These are phyloP conservation scores for Trametes villosa DNA, from an alignment of 768 basidiomycete species.

Conservation along the genomic window DNA sequence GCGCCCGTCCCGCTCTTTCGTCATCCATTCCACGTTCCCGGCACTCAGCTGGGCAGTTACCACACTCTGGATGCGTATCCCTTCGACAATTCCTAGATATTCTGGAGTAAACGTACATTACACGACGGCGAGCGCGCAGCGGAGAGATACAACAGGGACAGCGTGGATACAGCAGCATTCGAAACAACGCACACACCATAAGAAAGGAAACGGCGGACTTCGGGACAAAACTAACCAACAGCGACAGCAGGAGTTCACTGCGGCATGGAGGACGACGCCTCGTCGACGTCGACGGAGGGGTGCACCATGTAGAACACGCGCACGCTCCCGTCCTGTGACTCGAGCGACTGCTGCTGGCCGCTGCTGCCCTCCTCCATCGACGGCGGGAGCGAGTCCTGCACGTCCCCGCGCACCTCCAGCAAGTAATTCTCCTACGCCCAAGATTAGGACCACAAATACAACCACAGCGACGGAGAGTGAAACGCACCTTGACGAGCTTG, in stretches of 20 bases:
- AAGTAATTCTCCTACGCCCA: constrained; percentile 76
- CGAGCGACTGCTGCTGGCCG: constrained; percentile 45
- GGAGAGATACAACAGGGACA: constrained; percentile 4
- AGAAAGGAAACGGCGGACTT: background rate
- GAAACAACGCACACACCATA: constrained; percentile 2
- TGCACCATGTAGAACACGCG: constrained; percentile 91
- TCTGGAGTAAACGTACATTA: constrained; percentile 9
- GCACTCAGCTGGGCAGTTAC: no score
- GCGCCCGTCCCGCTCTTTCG: constrained; percentile 2
- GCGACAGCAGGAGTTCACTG: background rate
- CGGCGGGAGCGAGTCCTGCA: constrained; percentile 72
- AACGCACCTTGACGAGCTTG: constrained; percentile 86
- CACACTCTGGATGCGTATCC: no score
- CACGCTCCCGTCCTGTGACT: constrained; percentile 53
- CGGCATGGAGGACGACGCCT: constrained; percentile 40
- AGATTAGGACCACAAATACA: background rate
- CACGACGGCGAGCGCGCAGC: background rate
- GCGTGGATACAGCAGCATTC: constrained; percentile 19
- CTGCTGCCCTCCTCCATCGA: constrained; percentile 65
- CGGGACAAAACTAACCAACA: background rate
- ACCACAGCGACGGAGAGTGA: background rate
- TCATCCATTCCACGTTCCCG: constrained; percentile 6
- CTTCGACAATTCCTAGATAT: no score
- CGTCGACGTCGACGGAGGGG: constrained; percentile 80
- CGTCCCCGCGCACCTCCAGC: constrained; percentile 81